Evolutionary conservation across 257 asterid genomes (phyloP), one percentile per base, ranked within the genome.

Genomic region (Fraxinus americana): DNA sequence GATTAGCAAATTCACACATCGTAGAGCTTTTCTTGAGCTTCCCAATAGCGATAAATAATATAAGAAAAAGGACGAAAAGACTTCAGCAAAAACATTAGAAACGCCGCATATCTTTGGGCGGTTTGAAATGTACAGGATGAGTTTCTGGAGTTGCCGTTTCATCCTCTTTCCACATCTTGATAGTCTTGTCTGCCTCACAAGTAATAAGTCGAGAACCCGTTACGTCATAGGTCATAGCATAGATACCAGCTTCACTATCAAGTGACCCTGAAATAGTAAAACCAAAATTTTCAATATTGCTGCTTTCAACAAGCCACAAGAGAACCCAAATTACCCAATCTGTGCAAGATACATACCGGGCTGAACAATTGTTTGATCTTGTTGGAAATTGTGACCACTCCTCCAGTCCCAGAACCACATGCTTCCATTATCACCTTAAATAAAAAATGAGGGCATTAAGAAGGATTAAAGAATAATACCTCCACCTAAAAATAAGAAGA

Each of bases 401-500:
- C 35, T 92, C 99, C 99, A 96, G 81, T 96, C 98, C 99, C 99
- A 96, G 88, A 93, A 96, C 99, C 99, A 96, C 83, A 96, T 75
- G 69, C 99, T 96, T 82, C 99, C 99, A 65, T 96, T 96, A 71
- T 96, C 98, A 80, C 99, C 99, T 96, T 68, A 70, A 75, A 52
- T 29, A 52, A 45, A 45, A 76, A 83, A 21, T 45, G 61, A 39
- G 45, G 13, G 14, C 39, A 4, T 4, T 21, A 4, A 70, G 72
- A 45, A 23, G 54, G 12, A 74, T 68, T 34, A 78, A 23, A 75
- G 52, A 48, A 57, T 10, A 75, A 30, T 43, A 32, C 16, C 45
- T 1, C 21, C 69, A 36, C 12, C 21, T 17, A 52, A 17, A 52
- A 52, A 52, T 6, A 19, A 16, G n/a, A 13, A 29, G 36, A 63